These are phyloP conservation scores for Entamoeba dispar DNA, from an alignment of 208 protist genomes.

Conservation along the genomic window DNA sequence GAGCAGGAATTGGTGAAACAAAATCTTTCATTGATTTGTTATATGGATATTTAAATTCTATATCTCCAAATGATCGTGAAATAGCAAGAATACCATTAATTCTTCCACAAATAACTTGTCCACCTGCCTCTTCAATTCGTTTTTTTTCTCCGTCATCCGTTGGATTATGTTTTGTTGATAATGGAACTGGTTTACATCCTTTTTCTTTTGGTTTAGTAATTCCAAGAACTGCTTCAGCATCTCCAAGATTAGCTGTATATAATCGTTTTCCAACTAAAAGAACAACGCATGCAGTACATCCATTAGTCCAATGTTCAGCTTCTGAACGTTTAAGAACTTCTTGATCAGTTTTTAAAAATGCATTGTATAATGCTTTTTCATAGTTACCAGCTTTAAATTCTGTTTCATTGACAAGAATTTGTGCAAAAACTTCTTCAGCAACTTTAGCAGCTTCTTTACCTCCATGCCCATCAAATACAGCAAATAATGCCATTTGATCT, in stretches of 20 bases:
- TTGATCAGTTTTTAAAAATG: not conserved
- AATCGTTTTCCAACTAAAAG: not conserved
- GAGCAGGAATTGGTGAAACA: not conserved
- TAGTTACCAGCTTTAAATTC: not conserved
- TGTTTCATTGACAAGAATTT: not conserved
- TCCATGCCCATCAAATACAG: not conserved
- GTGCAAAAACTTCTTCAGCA: not conserved
- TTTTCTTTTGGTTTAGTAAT: not conserved
- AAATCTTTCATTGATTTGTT: not conserved
- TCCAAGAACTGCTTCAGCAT: not conserved
- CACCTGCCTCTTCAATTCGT: constrained; percentile 1
- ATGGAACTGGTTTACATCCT: not conserved
- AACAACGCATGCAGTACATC: not conserved
- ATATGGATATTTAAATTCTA: not conserved
- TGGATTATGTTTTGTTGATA: constrained; percentile 37
- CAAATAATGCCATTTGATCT: not conserved
- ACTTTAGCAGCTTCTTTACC: not conserved
- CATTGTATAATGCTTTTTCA: not conserved
- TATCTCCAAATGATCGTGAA: not conserved
- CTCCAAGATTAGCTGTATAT: constrained; percentile 4
- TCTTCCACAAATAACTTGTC: constrained; percentile 2
- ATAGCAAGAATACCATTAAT: constrained; percentile 11
- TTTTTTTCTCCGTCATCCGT: not conserved
- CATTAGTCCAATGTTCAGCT: not conserved
- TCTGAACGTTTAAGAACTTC: not conserved